Percentiles rank a stretch among this genome's conserved stretches.
These are phyloP conservation scores for Salix exigua DNA, from an alignment of 345 rosid species.

Conservation along the genomic window DNA sequence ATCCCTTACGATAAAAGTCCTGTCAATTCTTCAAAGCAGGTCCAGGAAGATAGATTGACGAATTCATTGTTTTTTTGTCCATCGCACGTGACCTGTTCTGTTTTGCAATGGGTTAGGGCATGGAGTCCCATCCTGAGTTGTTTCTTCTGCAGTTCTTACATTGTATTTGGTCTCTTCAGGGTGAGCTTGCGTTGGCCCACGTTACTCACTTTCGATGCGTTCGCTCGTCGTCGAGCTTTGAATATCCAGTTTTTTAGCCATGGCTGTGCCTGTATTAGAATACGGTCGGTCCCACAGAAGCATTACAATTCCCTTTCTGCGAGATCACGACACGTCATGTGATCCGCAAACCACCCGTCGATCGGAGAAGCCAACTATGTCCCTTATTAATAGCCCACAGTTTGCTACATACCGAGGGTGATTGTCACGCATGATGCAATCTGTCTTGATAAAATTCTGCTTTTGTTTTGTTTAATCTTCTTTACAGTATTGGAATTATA, in stretches of 20 bases:
- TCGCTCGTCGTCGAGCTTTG: background rate
- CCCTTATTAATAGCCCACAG: too few relatives aligned
- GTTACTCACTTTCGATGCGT: background rate
- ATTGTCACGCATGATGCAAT: background rate
- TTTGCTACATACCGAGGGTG: background rate
- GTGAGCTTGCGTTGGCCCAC: background rate
- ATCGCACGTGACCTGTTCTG: conserved; percentile 17
- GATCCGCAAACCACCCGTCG: background rate
- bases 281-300: conserved; percentile 15
- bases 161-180: conserved; percentile 24
- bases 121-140: conserved; percentile 28
- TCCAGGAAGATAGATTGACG: background rate
- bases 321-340: conserved; percentile 22
- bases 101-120: conserved; percentile 8
- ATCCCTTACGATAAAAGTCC: background rate
- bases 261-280: conserved; percentile 4
- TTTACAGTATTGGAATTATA: background rate
- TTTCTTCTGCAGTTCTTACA: conserved; percentile 17
- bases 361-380: background rate
- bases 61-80: background rate
- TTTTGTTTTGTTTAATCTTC: background rate
- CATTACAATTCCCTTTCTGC: background rate
- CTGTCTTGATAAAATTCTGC: background rate
- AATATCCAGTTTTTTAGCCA: background rate
- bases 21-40: background rate